Base-by-base conservation (phyloP, 2,329 filamentous ascomycete genomes). In the Ilyonectria robusta region DNA sequence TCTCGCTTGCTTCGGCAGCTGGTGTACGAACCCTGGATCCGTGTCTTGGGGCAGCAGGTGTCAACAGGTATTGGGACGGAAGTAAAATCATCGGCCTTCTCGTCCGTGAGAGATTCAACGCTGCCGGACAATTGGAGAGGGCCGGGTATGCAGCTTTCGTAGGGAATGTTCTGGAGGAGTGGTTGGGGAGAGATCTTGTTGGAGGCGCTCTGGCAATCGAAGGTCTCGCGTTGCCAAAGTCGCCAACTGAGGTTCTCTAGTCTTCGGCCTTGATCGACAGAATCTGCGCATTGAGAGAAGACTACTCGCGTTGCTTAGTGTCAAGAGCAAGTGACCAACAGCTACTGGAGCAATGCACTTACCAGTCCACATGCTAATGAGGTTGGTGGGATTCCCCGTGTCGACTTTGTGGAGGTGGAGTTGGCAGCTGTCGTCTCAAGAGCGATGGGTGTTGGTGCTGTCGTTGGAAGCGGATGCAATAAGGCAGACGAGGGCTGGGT, bases 351-450 rank as follows among this genome's bases (percentile, higher is more conserved):
- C 55, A 58, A 40, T 62, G n/a, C 26, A 87, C 93, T 88, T 84
- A 97, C 94, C 94, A 81, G 94, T 95, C 94, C 95, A 97, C 89
- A 98, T 97, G 85, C 93, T 95, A 84, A 96, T 97, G 59, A 98
- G 89, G 79, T 95, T 97, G 83, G 97, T 94, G 31, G 94, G 92
- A 81, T 97, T 97, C 73, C 92, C 89, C 1, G 95, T 97, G 83
- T 98, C 95, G 77, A 98, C 94, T 81, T 97, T 94, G 86, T 96
- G 93, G 80, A n/a, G n/a, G n/a, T n/a, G n/a, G n/a, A n/a, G n/a
- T n/a, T n/a, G n/a, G n/a, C n/a, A n/a, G n/a, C n/a, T n/a, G n/a
- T n/a, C 21, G 42, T 26, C 40, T 42, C 47, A 46, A 51, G 61
- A 65, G 59, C 53, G 42, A 59, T 62, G 59, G 62, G 59, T 65